phyloP scores from a whole-genome alignment of 2,329 filamentous ascomycete genomes.

The Talaromyces sp. region DNA sequence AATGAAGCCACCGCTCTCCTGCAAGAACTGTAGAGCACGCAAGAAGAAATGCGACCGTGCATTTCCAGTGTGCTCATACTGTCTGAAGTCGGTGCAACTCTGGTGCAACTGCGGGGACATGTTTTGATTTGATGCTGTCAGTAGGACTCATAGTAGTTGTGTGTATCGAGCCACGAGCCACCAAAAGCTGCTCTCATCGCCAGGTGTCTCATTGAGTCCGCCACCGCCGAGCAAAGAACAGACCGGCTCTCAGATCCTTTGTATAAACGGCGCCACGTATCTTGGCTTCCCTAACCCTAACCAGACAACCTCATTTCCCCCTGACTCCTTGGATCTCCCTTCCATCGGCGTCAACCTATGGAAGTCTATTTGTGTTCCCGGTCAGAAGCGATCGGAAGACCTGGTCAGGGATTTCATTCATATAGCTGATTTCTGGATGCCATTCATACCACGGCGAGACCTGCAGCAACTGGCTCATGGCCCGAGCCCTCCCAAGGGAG shows the following conservation, averaged over 20 bases:
- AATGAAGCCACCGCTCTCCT: constrained; percentile 20
- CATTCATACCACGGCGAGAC: not conserved
- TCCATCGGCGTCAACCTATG: not conserved
- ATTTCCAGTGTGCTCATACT: constrained; percentile 20
- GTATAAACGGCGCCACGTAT: not conserved
- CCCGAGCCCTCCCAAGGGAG: not conserved
- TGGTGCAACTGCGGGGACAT: not conserved
- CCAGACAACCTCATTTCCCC: not conserved
- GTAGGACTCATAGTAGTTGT: not conserved
- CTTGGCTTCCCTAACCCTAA: not conserved
- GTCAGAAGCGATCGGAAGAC: not conserved
- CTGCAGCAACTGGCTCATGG: not conserved
- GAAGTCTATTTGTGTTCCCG: not conserved
- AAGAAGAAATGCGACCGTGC: constrained; percentile 22
- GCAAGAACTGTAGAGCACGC: constrained; percentile 19
- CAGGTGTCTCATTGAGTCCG: not conserved
- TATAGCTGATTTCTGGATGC: not conserved
- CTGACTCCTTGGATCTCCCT: not conserved
- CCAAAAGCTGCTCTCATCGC: not conserved
- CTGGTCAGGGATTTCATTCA: not conserved
- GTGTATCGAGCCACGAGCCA: not conserved
- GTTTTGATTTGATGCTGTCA: not conserved
- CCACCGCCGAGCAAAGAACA: not conserved
- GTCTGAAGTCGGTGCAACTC: constrained; percentile 21
- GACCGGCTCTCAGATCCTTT: not conserved